phyloP scores from a whole-genome alignment of 495 filamentous ascomycete species.

The Chaetomium fimeti region DNA sequence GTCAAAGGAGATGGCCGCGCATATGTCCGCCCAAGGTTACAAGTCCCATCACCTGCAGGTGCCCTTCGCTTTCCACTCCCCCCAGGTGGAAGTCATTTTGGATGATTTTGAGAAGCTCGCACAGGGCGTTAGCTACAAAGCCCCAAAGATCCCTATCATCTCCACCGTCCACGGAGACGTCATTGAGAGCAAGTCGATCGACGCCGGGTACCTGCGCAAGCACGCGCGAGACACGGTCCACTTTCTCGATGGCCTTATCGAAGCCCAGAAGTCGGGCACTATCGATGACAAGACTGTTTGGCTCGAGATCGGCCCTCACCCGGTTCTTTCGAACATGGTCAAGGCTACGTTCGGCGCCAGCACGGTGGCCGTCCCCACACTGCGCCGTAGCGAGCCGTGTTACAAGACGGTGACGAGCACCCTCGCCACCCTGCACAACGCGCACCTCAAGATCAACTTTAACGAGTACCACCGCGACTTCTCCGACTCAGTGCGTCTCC shows the following conservation, averaged over 20 bases:
- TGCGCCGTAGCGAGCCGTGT: slow-evolving; percentile 52
- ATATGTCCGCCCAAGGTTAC: slow-evolving; percentile 56
- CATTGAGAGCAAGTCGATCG: slow-evolving; percentile 56
- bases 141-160: slow-evolving; percentile 65
- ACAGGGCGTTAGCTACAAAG: slow-evolving; percentile 56
- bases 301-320: slow-evolving; percentile 70
- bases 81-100: slow-evolving; percentile 75
- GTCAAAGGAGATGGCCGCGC: slow-evolving; percentile 58
- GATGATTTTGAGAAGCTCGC: slow-evolving; percentile 62
- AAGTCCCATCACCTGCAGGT: slow-evolving; percentile 70
- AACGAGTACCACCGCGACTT: slow-evolving; percentile 78
- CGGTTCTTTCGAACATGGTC: slow-evolving; percentile 67
- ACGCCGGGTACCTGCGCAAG: slow-evolving; percentile 59
- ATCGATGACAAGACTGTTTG: slow-evolving; percentile 58
- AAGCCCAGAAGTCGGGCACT: slow-evolving; percentile 48
- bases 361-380: slow-evolving; percentile 57
- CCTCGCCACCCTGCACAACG: slow-evolving; percentile 60
- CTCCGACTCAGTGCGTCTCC: slow-evolving; percentile 54
- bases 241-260: slow-evolving; percentile 62
- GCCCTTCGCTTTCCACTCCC: slow-evolving; percentile 79
- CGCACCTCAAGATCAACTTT: slow-evolving; percentile 70
- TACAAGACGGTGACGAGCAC: slow-evolving; percentile 65
- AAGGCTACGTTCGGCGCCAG: slow-evolving; percentile 61
- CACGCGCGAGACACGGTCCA: slow-evolving; percentile 74
- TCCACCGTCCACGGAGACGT: slow-evolving; percentile 66